A percentile compares a stretch with the other conserved stretches of the same genome.
Conservation (phyloP, 805 yeast genomes). For the Metschnikowia noctiluminum region DNA sequence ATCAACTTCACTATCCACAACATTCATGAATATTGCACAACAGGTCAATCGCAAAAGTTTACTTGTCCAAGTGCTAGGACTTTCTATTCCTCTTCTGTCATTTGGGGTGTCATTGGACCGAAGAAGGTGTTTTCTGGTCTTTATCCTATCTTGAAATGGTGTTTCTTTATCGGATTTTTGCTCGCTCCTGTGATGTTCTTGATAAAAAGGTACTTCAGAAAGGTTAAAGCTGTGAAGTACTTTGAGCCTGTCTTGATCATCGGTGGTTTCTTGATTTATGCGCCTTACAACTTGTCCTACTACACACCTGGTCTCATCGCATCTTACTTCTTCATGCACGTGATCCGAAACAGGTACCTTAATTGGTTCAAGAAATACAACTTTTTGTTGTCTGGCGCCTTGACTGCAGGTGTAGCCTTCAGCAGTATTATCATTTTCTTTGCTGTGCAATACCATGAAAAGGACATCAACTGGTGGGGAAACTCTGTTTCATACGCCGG, state of each 20-base stretch:
- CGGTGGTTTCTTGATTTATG: constrained; percentile 30
- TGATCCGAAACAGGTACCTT: constrained; percentile 25
- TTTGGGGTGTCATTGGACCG: constrained; percentile 66
- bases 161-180: constrained; percentile 33
- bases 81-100: constrained; percentile 53
- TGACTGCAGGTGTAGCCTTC: constrained; percentile 35
- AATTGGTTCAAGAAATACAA: constrained; percentile 38
- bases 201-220: constrained; percentile 21
- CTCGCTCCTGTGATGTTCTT: constrained; percentile 22
- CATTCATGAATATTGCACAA: constrained; percentile 1
- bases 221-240: constrained; percentile 20
- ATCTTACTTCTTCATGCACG: constrained; percentile 26
- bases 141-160: constrained; percentile 32
- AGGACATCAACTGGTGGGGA: constrained; percentile 25
- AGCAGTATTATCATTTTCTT: constrained; percentile 34
- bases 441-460: constrained; percentile 34
- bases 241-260: constrained; percentile 35
- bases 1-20: constrained; percentile 6
- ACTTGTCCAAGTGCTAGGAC: constrained; percentile 17
- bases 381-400: constrained; percentile 29
- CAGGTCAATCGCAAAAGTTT: constrained; percentile 2
- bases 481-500: constrained; percentile 29
- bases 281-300: constrained; percentile 34
- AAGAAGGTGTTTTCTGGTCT: constrained; percentile 31
- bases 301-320: constrained; percentile 28